Evolutionary conservation across 176 grass and related monocot genomes (phyloP), one percentile per base, ranked within the genome.

Genomic region (Musa itinerans): DNA sequence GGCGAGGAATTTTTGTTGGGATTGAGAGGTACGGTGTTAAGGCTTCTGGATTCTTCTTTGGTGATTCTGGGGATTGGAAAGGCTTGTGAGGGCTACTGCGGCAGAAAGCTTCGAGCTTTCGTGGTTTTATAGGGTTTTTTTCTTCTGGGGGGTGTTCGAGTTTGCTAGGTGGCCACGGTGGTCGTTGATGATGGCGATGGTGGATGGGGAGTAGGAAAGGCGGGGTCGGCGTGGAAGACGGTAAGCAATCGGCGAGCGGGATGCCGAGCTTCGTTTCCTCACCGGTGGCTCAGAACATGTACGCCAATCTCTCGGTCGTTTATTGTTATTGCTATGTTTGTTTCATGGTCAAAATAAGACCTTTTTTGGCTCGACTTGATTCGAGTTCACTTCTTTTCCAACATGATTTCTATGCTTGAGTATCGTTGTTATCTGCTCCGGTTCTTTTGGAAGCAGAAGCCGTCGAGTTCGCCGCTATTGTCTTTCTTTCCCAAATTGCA

Each of bases 211-310:
- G 19, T 61, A 61, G 57, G 57, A 61, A 17, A 58, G 55, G 55
- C 17, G 55, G 55, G 14, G 55, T 61, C 8, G 57, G 57, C 17
- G 57, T 61, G 57, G 19, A 61, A 61, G 57, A 61, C n/a, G 57
- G 57, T 61, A 20, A n/a, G n/a, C 16, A 21, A 61, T 78, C 86
- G 76, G 88, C 68, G 11, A 50, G 83, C 56, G 53, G 57, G 79
- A 86, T 88, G 86, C 79, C 81, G 71, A 79, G 84, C 77, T 91
- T 89, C 72, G 66, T 52, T 83, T 81, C 78, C 29, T 72, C 74
- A 63, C 72, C 78, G n/a, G 72, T 67, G 20, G 65, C 54, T 63
- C 72, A 79, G 78, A 11, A 71, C 80, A 85, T 83, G 92, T 96
- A 80, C 52, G 83, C 85, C 2, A 27, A 63, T 83, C 56, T 0